Evolutionary conservation across 2,329 filamentous ascomycete species (phyloP), one percentile per base, ranked within the genome.

Genomic region (Aspergillus ibericus): DNA sequence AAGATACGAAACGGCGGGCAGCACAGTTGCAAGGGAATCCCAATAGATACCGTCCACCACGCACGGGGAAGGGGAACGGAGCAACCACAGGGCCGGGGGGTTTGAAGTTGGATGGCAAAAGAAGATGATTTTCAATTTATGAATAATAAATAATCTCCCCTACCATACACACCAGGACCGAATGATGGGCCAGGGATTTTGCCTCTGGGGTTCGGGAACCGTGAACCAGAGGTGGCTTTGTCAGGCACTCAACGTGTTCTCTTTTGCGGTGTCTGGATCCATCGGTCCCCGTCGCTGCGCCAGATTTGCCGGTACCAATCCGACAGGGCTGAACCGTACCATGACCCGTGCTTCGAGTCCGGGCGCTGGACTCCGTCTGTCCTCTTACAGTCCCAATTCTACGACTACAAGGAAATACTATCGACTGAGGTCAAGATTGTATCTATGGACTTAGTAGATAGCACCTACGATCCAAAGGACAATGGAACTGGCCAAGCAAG

Each of bases 181-280:
- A 27, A 29, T 16, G 32, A 44, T 34, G 40, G 36, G 27, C 53
- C 42, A 47, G 42, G 27, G 48, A 49, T 32, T 51, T 51, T 47
- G 34, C 46, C 54, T 56, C 46, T 38, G 25, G 54, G 54, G 48
- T 25, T 51, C 50, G 50, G 50, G 34, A 51, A 51, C 44, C 44
- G 44, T 48, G 44, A 48, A 48, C 44, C 44, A 48, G 44, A 29
- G 44, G 44, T n/a, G 44, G 44, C 32, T 52, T 29, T 48, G 36
- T 53, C 54, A 56, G 53, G 53, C 34, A 58, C 51, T 56, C 60
- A 68, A 68, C 65, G 66, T 68, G 66, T 68, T 68, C 65, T 66
- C 63, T 67, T 65, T 42, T 35, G 49, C 32, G 32, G 32, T 59
- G 49, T 53, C 32, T 56, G 56, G 59, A 46, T 58, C 58, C 34